These are phyloP conservation scores for Xerocomellus amylosporus DNA, from an alignment of 768 basidiomycete genomes.

Conservation along the genomic window DNA sequence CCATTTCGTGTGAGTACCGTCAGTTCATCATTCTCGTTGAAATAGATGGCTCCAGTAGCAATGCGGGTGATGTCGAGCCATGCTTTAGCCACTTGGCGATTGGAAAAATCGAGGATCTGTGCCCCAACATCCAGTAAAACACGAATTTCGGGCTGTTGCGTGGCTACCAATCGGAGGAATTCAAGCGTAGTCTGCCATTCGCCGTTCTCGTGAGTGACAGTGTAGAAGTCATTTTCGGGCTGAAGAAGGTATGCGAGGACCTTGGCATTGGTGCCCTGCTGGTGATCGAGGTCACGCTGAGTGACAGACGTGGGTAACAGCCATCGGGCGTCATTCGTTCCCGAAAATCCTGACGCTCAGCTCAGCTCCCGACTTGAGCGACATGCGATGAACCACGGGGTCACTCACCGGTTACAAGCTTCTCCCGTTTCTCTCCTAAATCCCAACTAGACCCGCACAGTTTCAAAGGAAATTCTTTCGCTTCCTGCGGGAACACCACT, in stretches of 20 bases:
- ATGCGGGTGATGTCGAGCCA: slow-evolving; percentile 37
- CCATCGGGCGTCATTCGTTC: slow-evolving; percentile 39
- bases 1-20: slow-evolving; percentile 25
- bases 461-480: slow-evolving; percentile 32
- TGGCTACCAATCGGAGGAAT: slow-evolving; percentile 28
- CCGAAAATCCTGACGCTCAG: slow-evolving; percentile 34
- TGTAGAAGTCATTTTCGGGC: slow-evolving; percentile 16
- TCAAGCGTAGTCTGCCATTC: background rate
- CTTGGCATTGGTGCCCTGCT: slow-evolving; percentile 42
- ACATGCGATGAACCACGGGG: background rate
- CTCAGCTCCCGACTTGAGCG: background rate
- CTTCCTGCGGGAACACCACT: slow-evolving; percentile 35
- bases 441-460: slow-evolving; percentile 35
- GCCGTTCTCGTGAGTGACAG: background rate
- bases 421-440: slow-evolving; percentile 25
- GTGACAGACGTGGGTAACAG: slow-evolving; percentile 32
- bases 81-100: slow-evolving; percentile 34
- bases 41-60: slow-evolving; percentile 25
- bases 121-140: slow-evolving; percentile 55
- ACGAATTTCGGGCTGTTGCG: slow-evolving; percentile 35
- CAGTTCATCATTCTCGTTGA: slow-evolving; percentile 29
- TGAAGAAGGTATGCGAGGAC: slow-evolving; percentile 29
- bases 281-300: slow-evolving; percentile 25
- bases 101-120: slow-evolving; percentile 49
- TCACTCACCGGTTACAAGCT: slow-evolving; percentile 6